Evolutionary conservation across 2,329 filamentous ascomycete species (phyloP).

Genomic region (Fusarium avenaceum): DNA sequence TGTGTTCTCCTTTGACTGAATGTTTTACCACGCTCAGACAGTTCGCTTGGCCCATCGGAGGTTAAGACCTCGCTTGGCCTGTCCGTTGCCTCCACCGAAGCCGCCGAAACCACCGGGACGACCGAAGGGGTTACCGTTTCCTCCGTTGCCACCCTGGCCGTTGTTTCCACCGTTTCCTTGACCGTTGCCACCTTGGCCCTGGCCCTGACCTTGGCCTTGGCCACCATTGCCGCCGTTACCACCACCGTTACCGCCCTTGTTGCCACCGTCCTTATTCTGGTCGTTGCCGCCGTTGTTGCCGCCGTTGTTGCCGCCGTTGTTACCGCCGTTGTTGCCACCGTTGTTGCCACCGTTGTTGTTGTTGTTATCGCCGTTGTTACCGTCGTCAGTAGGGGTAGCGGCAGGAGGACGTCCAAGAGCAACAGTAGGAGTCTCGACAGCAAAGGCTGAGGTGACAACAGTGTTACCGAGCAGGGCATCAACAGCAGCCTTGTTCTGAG

Average conservation of each 20-base stretch:
- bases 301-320: slow-evolving; percentile 6
- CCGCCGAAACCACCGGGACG: slow-evolving; percentile 4
- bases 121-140: slow-evolving; percentile 4
- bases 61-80: slow-evolving; percentile 25
- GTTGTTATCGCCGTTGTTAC: neutral
- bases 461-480: slow-evolving; percentile 54
- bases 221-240: neutral
- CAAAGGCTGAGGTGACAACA: slow-evolving; percentile 48
- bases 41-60: slow-evolving; percentile 34
- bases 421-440: slow-evolving; percentile 53
- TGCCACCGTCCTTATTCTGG: slow-evolving; percentile 1
- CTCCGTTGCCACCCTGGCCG: neutral
- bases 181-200: neutral
- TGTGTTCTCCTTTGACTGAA: neutral
- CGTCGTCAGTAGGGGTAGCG: slow-evolving; percentile 10
- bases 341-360: slow-evolving; percentile 18
- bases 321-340: neutral
- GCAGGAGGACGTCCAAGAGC: slow-evolving; percentile 31
- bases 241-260: slow-evolving; percentile 8
- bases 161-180: slow-evolving; percentile 7
- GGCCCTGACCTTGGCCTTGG: neutral
- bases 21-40: neutral
- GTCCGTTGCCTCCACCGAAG: slow-evolving; percentile 16
- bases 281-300: neutral
- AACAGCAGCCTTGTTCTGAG: slow-evolving; percentile 55